phyloP scores from a whole-genome alignment of 2,329 filamentous ascomycete genomes.

The Helicocarpus griseus region DNA sequence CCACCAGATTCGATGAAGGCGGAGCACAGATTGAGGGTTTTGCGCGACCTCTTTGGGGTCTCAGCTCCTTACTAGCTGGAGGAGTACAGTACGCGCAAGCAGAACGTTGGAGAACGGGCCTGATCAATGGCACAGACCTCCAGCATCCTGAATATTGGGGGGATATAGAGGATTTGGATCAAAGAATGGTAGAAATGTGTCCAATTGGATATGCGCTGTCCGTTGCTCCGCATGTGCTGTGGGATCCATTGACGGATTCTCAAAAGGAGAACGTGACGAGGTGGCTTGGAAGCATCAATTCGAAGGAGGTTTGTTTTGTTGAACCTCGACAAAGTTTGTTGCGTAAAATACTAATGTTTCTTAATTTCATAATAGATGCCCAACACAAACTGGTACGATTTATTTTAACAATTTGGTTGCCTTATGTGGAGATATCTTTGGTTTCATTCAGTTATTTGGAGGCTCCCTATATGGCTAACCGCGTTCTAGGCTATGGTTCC shows the following conservation, averaged over 20 bases:
- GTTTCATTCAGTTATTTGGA: too few relatives aligned
- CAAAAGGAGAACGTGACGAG: conserved; percentile 57
- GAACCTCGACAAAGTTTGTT: not conserved
- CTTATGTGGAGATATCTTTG: too few relatives aligned
- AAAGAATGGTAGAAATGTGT: conserved; percentile 79
- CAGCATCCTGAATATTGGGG: conserved; percentile 66
- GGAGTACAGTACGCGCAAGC: conserved; percentile 55
- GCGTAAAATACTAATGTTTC: not conserved
- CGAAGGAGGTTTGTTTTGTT: conserved; percentile 45
- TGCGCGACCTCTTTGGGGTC: conserved; percentile 65
- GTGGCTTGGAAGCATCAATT: conserved; percentile 70
- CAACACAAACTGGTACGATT: conserved; percentile 53
- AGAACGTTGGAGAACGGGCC: conserved; percentile 58
- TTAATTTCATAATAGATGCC: conserved; percentile 36
- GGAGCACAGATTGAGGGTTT: conserved; percentile 70
- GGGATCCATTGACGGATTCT: conserved; percentile 53
- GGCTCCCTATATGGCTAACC: not conserved
- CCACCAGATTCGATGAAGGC: conserved; percentile 66
- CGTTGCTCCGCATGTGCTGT: conserved; percentile 54
- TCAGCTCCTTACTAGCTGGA: conserved; percentile 61
- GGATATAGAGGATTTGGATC: conserved; percentile 63
- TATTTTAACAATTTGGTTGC: too few relatives aligned
- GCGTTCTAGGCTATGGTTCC: conserved; percentile 63
- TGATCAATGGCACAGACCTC: conserved; percentile 62
- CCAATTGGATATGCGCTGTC: conserved; percentile 66